A percentile compares a stretch with the other conserved stretches of the same genome.
Conservation (phyloP, 306 rosid species). For the Glycyrrhiza uralensis region DNA sequence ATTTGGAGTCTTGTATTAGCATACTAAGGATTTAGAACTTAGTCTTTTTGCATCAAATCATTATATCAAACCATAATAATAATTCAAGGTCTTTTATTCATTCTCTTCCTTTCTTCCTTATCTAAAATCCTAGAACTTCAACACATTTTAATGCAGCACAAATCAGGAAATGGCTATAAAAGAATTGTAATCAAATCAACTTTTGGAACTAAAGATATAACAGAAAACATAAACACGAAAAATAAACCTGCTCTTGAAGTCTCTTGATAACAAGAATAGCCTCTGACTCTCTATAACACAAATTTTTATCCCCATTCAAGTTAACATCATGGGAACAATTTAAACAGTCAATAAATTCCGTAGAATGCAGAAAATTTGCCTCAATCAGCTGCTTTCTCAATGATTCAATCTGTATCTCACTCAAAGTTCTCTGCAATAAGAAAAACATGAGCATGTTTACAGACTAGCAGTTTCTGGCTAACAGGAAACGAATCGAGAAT, state of each 20-base stretch:
- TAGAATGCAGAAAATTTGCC: conserved; percentile 31
- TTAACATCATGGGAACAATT: conserved; percentile 26
- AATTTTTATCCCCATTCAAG: conserved; percentile 45
- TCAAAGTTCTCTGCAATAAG: conserved; percentile 58
- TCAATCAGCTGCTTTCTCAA: conserved; percentile 54
- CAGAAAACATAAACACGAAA: not conserved
- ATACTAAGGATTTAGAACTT: not conserved
- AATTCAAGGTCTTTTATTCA: not conserved
- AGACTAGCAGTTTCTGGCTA: not conserved
- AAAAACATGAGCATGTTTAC: conserved; percentile 7
- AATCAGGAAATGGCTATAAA: conserved; percentile 11
- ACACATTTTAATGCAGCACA: conserved; percentile 21
- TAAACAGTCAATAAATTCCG: conserved; percentile 29
- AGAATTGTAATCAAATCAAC: not conserved
- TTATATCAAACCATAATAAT: not conserved
- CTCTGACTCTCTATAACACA: conserved; percentile 54
- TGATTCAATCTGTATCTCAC: conserved; percentile 65
- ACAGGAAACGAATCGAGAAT: conserved; percentile 19
- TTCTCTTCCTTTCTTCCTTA: not conserved
- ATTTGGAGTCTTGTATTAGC: not conserved
- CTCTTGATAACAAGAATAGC: conserved; percentile 73
- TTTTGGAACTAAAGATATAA: not conserved
- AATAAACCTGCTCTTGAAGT: conserved; percentile 81
- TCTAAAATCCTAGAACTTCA: no score
- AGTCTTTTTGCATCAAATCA: not conserved